Percentiles rank a stretch among this genome's conserved stretches.
Evolutionary conservation across 129 eudicot species (phyloP).

Genomic region (Saposhnikovia divaricata): DNA sequence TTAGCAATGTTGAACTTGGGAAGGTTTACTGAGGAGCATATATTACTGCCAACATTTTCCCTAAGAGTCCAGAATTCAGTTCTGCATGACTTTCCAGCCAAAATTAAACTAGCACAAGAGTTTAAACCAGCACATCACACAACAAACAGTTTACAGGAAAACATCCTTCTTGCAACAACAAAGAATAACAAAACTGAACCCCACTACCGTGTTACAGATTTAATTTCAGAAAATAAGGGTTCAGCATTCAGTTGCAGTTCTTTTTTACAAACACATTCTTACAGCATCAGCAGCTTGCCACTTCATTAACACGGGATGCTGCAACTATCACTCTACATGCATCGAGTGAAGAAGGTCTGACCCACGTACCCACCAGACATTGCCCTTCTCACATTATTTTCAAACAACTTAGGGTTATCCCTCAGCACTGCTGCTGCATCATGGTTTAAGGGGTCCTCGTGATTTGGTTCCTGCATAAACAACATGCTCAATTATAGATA

Average conservation of each 20-base stretch:
- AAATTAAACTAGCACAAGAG: not conserved
- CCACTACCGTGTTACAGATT: constrained; percentile 2
- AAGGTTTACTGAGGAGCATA: not conserved
- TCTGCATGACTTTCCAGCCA: not conserved
- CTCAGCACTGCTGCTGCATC: constrained; percentile 63
- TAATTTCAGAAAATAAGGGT: not conserved
- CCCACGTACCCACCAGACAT: constrained; percentile 57
- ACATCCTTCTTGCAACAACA: constrained; percentile 7
- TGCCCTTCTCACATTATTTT: constrained; percentile 41
- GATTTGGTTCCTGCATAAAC: constrained; percentile 52
- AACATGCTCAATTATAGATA: constrained; percentile 1
- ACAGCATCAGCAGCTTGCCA: not conserved
- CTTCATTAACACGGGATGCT: constrained; percentile 3
- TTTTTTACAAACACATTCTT: not conserved
- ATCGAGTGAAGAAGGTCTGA: constrained; percentile 23
- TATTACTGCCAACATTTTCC: not conserved
- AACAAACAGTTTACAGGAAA: constrained; percentile 1
- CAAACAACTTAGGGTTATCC: constrained; percentile 47
- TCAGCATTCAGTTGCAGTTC: not conserved
- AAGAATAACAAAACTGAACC: constrained; percentile 6
- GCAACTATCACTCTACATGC: constrained; percentile 18
- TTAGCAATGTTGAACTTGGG: not conserved
- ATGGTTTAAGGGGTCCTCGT: constrained; percentile 62
- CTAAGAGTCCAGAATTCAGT: not conserved
- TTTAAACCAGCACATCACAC: not conserved